Evolutionary conservation across 805 yeast genomes (phyloP).

Genomic region (Ogataea haglerorum): DNA sequence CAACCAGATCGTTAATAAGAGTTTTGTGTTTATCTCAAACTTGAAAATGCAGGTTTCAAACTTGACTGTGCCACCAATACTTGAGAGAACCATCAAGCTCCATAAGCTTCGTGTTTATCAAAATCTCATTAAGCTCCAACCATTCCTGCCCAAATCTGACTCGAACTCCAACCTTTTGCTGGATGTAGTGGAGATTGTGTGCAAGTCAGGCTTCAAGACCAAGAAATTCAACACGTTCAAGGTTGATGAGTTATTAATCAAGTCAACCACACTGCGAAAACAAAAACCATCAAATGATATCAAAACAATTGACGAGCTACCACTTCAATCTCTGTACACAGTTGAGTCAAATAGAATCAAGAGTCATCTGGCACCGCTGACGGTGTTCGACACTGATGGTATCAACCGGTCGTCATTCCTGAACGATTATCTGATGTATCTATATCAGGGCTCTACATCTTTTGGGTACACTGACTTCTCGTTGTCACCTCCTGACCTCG

Average conservation of each 20-base stretch:
- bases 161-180: slow-evolving; percentile 31
- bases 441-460: slow-evolving; percentile 26
- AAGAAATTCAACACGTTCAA: slow-evolving; percentile 35
- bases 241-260: slow-evolving; percentile 33
- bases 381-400: slow-evolving; percentile 34
- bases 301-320: slow-evolving; percentile 23
- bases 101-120: slow-evolving; percentile 33
- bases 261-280: slow-evolving; percentile 16
- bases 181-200: slow-evolving; percentile 33
- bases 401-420: slow-evolving; percentile 35
- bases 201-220: slow-evolving; percentile 32
- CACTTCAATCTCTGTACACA: slow-evolving; percentile 24
- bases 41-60: slow-evolving; percentile 23
- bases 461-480: slow-evolving; percentile 36
- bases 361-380: slow-evolving; percentile 25
- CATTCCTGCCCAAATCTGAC: slow-evolving; percentile 31
- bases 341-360: slow-evolving; percentile 32
- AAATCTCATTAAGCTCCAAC: slow-evolving; percentile 31
- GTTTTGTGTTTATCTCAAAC: slow-evolving; percentile 29
- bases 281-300: not conserved
- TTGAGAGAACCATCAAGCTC: slow-evolving; percentile 24
- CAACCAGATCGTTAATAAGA: slow-evolving; percentile 30
- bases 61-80: slow-evolving; percentile 15
- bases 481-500: slow-evolving; percentile 39
- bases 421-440: slow-evolving; percentile 38